These are phyloP conservation scores for Phytopythium aichiense DNA, from an alignment of 352 stramenopile genomes.

Conservation along the genomic window DNA sequence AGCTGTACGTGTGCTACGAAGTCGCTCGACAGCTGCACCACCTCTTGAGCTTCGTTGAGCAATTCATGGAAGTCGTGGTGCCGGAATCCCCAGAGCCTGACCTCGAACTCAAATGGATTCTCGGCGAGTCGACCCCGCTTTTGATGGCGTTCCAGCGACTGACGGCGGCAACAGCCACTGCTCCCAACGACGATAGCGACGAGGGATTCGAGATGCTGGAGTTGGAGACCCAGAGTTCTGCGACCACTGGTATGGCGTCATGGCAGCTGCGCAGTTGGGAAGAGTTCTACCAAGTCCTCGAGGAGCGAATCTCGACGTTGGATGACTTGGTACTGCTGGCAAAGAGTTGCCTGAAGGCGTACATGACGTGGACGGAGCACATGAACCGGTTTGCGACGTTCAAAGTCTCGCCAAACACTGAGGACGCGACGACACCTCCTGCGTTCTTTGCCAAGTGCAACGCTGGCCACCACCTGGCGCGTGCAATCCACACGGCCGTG, in stretches of 20 bases:
- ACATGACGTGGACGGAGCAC: constrained; percentile 35
- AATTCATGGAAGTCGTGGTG: constrained; percentile 30
- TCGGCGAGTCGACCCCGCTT: constrained; percentile 24
- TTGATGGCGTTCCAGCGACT: constrained; percentile 56
- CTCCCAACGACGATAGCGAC: constrained; percentile 19
- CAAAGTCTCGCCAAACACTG: background rate
- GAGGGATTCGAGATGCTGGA: constrained; percentile 14
- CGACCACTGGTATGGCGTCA: constrained; percentile 11
- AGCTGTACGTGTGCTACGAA: constrained; percentile 68
- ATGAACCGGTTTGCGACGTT: background rate
- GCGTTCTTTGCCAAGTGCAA: constrained; percentile 65
- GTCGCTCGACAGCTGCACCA: constrained; percentile 51
- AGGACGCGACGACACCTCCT: constrained; percentile 13
- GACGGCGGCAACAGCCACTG: background rate
- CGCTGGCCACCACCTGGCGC: constrained; percentile 61
- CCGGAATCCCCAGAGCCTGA: constrained; percentile 38
- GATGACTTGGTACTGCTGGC: constrained; percentile 58
- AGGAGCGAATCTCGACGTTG: constrained; percentile 32
- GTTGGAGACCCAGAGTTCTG: background rate
- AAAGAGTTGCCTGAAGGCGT: constrained; percentile 42
- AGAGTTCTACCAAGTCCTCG: constrained; percentile 40
- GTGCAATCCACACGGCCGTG: constrained; percentile 52
- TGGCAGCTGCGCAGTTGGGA: constrained; percentile 54
- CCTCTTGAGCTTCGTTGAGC: constrained; percentile 42
- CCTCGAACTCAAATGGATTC: constrained; percentile 43